phyloP scores from a whole-genome alignment of 768 basidiomycete genomes.

The Gelatoporia subvermispora region DNA sequence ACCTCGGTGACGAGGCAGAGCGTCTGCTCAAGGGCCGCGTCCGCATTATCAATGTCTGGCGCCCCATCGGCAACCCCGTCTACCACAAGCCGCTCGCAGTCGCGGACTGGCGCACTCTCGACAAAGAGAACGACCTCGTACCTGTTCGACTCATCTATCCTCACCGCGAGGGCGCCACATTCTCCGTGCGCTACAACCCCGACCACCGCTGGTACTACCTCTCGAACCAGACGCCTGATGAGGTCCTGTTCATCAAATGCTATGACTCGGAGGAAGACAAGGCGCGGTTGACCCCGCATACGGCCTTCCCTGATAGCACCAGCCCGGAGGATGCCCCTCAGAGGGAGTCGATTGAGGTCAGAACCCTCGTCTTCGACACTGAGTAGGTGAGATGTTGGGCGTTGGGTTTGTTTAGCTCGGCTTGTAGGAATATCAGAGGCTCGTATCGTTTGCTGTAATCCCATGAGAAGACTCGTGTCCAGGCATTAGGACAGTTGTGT shows the following conservation, averaged over 20 bases:
- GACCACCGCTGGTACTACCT: constrained; percentile 37
- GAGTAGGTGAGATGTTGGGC: constrained; percentile 21
- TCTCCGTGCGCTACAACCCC: constrained; percentile 31
- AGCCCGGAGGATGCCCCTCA: constrained; percentile 31
- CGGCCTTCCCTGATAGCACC: constrained; percentile 34
- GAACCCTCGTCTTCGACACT: constrained; percentile 34
- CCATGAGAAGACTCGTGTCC: too few species aligned
- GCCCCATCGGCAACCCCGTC: constrained; percentile 35
- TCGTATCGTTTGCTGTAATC: too few species aligned
- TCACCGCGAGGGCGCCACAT: constrained; percentile 31
- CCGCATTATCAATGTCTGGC: constrained; percentile 42
- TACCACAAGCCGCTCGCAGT: constrained; percentile 37
- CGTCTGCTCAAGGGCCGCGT: constrained; percentile 33
- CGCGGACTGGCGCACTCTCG: constrained; percentile 35
- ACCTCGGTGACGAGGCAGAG: constrained; percentile 37
- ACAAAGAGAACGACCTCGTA: constrained; percentile 32
- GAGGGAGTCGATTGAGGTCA: constrained; percentile 40
- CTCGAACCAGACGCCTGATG: constrained; percentile 35
- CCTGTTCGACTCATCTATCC: constrained; percentile 32
- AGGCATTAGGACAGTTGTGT: too few species aligned
- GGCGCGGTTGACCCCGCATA: constrained; percentile 38
- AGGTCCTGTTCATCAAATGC: constrained; percentile 40
- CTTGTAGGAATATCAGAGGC: too few species aligned
- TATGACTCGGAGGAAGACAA: constrained; percentile 37
- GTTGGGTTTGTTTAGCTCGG: not conserved